Evolutionary conservation across 1,284 basidiomycete species (phyloP).

Genomic region (Rhodotorula sp.): DNA sequence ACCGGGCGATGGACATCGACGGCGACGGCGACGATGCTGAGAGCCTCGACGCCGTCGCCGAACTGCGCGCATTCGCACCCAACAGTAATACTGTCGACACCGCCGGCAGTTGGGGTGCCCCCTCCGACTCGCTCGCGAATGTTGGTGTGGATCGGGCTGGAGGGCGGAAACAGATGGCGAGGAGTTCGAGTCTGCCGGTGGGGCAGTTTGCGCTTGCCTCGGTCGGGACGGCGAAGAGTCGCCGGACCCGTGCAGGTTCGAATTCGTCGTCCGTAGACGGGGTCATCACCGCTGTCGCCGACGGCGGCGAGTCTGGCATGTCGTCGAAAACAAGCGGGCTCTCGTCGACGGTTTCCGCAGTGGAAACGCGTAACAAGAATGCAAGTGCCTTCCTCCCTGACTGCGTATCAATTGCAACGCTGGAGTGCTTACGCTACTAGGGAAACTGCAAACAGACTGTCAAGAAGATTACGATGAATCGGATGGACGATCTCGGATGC

Average conservation of each 20-base stretch:
- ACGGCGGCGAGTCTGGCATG: background rate
- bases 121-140: too few species aligned
- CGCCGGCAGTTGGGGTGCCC: background rate
- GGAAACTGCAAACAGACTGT: conserved; percentile 14
- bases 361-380: conserved; percentile 34
- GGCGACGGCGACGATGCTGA: conserved; percentile 8
- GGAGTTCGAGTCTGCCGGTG: conserved; percentile 30
- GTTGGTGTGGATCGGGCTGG: background rate
- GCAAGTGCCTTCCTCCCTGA: conserved; percentile 5
- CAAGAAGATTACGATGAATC: conserved; percentile 23
- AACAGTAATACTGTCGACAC: background rate
- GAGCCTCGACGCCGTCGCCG: conserved; percentile 10
- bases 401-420: too few species aligned
- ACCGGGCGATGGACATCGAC: conserved; percentile 3
- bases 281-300: too few species aligned
- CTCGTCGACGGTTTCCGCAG: background rate
- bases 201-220: conserved; percentile 10
- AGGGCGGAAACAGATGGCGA: conserved; percentile 2
- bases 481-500: conserved; percentile 15
- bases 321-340: background rate
- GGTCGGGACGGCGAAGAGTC: background rate
- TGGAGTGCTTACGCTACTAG: too few species aligned
- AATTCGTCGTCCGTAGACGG: too few species aligned
- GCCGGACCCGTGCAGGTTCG: background rate
- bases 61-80: conserved; percentile 10